Conservation (phyloP, 2,329 filamentous ascomycete species). For the Trichoderma aggressivum region DNA sequence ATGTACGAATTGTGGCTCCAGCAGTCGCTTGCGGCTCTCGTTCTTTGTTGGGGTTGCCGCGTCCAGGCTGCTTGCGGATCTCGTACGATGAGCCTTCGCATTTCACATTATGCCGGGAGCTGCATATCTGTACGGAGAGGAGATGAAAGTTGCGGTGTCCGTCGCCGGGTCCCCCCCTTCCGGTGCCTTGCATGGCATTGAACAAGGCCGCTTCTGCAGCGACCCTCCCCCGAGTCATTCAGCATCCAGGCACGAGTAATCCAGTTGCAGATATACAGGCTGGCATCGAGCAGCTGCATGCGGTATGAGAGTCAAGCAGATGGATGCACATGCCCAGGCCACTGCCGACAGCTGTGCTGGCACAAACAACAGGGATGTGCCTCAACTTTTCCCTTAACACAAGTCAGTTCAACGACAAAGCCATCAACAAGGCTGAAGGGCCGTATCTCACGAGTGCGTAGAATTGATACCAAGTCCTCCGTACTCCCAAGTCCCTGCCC, state of each 20-base stretch:
- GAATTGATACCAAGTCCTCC: background rate
- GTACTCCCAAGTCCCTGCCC: background rate
- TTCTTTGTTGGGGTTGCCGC: slow-evolving; percentile 8
- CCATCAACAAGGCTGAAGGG: background rate
- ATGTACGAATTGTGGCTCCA: background rate
- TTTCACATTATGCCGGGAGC: background rate
- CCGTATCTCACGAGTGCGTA: background rate
- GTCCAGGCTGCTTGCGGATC: background rate
- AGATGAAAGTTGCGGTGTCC: slow-evolving; percentile 13
- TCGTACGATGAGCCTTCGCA: slow-evolving; percentile 7
- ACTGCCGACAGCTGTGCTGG: background rate
- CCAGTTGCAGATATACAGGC: background rate
- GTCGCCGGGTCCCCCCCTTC: background rate
- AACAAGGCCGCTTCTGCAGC: background rate
- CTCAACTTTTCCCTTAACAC: background rate
- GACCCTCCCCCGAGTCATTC: slow-evolving; percentile 4
- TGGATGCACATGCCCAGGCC: background rate
- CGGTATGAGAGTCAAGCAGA: background rate
- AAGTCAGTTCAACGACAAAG: background rate
- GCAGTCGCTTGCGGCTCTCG: slow-evolving; percentile 4
- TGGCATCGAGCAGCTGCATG: background rate
- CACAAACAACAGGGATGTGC: background rate
- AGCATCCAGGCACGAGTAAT: slow-evolving; percentile 3
- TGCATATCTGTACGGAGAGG: background rate
- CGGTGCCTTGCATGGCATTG: slow-evolving; percentile 16